Base-by-base conservation (phyloP, 164 flowering plant genomes). In the Liriodendron chinense region DNA sequence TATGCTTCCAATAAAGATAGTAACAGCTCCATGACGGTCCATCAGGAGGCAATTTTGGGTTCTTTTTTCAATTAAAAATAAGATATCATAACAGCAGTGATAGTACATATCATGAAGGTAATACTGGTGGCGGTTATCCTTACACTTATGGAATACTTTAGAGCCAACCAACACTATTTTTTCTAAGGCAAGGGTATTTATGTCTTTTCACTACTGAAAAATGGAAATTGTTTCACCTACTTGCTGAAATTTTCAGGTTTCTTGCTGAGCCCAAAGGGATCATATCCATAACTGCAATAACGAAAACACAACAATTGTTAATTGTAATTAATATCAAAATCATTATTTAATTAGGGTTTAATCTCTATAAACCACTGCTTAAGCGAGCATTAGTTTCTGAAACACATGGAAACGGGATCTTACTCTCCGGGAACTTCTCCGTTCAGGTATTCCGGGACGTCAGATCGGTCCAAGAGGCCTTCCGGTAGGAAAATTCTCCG, bases 381-480 rank as follows among this genome's bases (percentile, higher is more conserved):
- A 67, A 16, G 18, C 6, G 9, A 1, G 26, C 26, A 64, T 64
- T 64, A 23, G 16, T 13, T 57, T 57, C 10, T 63, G 16, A 9
- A 13, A 26, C 5, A 18, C 7, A 18, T 14, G 69, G 69, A 28
- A 28, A 67, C 24, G 1, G 57, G 65, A 13, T 53, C 97, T 86
- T 88, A 94, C 99, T 94, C 99, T 87, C 98, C 99, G 53, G 99
- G 92, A 67, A 94, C 97, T 84, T 96, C 99, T 82, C 99, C 99
- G 34, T 78, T 92, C 49, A 96, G 87, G 91, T 94, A 96, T 80
- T 87, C 98, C 0, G 98, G 99, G 76, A 96, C 85, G 70, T 96
- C 99, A 9, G 92, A 86, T 72, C 94, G 78, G 89, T 94, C 98
- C 87, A 96, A 82, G 68, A 96, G 92, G 1, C 99, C 99, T 0